Evolutionary conservation across 768 basidiomycete genomes (phyloP).

Genomic region (Russula foetens): DNA sequence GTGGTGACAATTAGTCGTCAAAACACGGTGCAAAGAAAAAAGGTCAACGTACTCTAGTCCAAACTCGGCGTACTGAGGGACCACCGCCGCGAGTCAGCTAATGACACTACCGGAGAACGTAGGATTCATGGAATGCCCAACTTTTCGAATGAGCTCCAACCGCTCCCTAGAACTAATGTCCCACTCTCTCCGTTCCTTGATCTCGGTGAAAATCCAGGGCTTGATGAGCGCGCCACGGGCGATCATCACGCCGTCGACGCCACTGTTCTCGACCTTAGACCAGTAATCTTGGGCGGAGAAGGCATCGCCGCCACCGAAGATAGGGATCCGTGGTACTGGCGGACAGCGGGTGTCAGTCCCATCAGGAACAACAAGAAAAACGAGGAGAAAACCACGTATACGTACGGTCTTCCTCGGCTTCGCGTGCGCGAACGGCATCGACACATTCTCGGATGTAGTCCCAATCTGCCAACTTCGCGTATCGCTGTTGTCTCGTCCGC

Average conservation of each 20-base stretch:
- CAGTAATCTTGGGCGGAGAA: conserved; percentile 85
- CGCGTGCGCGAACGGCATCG: conserved; percentile 60
- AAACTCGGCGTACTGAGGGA: conserved; percentile 74
- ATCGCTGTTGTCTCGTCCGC: conserved; percentile 89
- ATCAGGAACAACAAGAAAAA: background rate
- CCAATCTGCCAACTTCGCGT: conserved; percentile 91
- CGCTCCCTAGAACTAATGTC: conserved; percentile 84
- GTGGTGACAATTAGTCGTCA: background rate
- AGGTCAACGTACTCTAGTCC: conserved; percentile 55
- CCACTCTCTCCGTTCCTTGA: conserved; percentile 90
- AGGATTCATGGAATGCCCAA: conserved; percentile 23
- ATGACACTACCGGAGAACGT: background rate
- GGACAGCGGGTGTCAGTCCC: background rate
- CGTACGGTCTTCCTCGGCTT: conserved; percentile 61
- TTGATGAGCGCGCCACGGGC: conserved; percentile 94
- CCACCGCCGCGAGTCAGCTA: background rate
- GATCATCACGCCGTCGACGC: conserved; percentile 94
- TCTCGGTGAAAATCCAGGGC: conserved; percentile 93
- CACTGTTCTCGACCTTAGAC: conserved; percentile 62
- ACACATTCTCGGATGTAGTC: conserved; percentile 86
- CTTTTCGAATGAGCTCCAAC: conserved; percentile 69
- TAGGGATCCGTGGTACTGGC: conserved; percentile 79
- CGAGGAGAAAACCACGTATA: conserved; percentile 21
- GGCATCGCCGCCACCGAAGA: conserved; percentile 94
- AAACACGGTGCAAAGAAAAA: background rate